Percentiles rank a stretch among this genome's conserved stretches.
These are phyloP conservation scores for Apiospora aurea DNA, from an alignment of 2,329 filamentous ascomycete species.

Conservation along the genomic window DNA sequence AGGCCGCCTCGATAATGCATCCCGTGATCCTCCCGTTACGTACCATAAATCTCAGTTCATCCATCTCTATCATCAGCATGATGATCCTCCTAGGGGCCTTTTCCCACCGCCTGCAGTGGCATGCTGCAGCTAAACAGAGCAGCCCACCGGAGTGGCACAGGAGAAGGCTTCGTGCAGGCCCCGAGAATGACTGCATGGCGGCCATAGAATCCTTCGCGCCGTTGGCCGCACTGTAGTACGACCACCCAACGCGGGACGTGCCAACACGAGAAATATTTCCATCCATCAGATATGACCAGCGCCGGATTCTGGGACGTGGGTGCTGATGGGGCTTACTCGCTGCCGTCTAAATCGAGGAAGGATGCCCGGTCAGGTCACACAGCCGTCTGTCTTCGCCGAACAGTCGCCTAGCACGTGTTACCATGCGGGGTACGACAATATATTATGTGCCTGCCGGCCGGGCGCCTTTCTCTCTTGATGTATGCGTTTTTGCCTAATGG, in stretches of 20 bases:
- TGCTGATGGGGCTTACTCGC: neutral
- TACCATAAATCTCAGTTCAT: neutral
- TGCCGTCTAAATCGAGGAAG: neutral
- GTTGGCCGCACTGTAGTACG: neutral
- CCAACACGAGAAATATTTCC: neutral
- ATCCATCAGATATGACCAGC: neutral
- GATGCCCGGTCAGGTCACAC: neutral
- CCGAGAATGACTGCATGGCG: neutral
- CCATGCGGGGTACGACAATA: neutral
- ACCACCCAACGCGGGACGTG: neutral
- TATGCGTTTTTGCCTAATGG: too few species aligned
- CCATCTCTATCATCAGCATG: neutral
- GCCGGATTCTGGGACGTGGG: neutral
- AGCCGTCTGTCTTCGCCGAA: neutral
- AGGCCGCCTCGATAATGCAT: neutral
- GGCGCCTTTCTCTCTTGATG: neutral
- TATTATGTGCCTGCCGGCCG: neutral
- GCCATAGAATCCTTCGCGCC: neutral
- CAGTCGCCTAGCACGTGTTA: constrained; percentile 14
- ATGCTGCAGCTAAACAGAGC: neutral
- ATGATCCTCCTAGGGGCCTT: neutral
- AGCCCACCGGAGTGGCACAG: neutral
- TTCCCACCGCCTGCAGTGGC: neutral
- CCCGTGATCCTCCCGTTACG: neutral
- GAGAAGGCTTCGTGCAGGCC: neutral